Evolutionary conservation across 1,139 yeast species (phyloP).

Genomic region (Sugiyamaella paludigena): DNA sequence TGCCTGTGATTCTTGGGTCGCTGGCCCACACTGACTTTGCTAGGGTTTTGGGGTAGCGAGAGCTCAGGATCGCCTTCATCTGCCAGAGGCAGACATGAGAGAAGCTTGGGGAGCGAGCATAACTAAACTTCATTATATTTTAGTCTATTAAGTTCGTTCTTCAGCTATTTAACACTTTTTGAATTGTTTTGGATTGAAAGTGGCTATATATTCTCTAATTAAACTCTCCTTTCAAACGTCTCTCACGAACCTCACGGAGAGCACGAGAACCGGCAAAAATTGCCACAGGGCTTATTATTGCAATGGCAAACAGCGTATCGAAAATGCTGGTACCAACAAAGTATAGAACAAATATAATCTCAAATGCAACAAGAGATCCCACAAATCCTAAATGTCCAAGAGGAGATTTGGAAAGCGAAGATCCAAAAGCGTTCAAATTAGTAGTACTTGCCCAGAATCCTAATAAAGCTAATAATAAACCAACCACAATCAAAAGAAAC

Average conservation of each 20-base stretch:
- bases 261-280: slow-evolving; percentile 70
- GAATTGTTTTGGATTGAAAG: background rate
- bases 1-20: too few species aligned
- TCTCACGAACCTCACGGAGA: slow-evolving; percentile 36
- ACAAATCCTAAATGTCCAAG: slow-evolving; percentile 47
- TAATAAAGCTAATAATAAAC: slow-evolving; percentile 37
- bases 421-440: slow-evolving; percentile 21
- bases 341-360: slow-evolving; percentile 62
- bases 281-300: slow-evolving; percentile 54
- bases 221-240: slow-evolving; percentile 28
- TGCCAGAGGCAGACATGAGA: too few species aligned
- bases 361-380: slow-evolving; percentile 55
- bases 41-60: too few species aligned
- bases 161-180: too few species aligned
- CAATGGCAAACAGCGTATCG: slow-evolving; percentile 55
- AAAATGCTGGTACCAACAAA: slow-evolving; percentile 72
- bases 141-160: background rate
- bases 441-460: slow-evolving; percentile 28
- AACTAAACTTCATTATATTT: background rate
- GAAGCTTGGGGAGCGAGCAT: too few species aligned
- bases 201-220: slow-evolving; percentile 4
- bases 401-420: slow-evolving; percentile 38
- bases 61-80: too few species aligned
- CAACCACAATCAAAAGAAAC: slow-evolving; percentile 47
- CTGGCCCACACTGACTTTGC: too few species aligned